Base-by-base conservation (phyloP, 2,329 filamentous ascomycete genomes). In the Tothia fuscella region DNA sequence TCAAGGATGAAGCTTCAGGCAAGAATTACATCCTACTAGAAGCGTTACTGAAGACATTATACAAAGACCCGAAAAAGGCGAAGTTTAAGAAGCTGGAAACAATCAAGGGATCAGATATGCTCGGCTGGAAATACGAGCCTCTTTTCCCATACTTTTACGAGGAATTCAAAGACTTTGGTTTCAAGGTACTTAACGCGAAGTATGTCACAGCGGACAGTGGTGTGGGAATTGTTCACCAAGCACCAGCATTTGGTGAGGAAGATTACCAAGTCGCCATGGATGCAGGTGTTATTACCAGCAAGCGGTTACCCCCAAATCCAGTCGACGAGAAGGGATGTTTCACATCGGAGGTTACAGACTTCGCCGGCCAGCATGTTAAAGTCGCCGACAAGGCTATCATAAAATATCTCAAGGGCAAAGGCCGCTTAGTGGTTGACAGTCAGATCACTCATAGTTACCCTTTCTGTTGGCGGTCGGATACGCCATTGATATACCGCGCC, bases 1-100 rank as follows among this genome's bases (percentile, higher is more conserved):
- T 95, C 39, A 69, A 77, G 41, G 89, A 96, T 51, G 81, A 89
- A 56, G 76, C 76, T 46, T 81, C 82, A 0, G 82, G 82, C 22
- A 89, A 88, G 57, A 74, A 88, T 52, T 94, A 87, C 58, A 79
- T 94, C 46, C 70, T 94, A 29, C 70, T 94, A 17, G 87, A 95
- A 58, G 77, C 83, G 43, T 71, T 91, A 25, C 70, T 95, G 24
- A 72, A 73, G 44, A 89, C 82, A 4, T 68, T 95, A 2, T 95
- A 94, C 68, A 95, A 95, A 61, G 86, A 94, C 51, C 82, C 82
- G 6, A 95, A 94, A 67, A 94, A 94, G 67, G 87, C 87, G 38
- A 93, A 94, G 58, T 94, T 79, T 65, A 86, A 85, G 67, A 70
- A 91, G 39, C 58, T 93, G 12, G 74, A 82, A 48, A 88, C 82